Conservation (phyloP, 768 basidiomycete genomes). For the Leccinum imitatum region DNA sequence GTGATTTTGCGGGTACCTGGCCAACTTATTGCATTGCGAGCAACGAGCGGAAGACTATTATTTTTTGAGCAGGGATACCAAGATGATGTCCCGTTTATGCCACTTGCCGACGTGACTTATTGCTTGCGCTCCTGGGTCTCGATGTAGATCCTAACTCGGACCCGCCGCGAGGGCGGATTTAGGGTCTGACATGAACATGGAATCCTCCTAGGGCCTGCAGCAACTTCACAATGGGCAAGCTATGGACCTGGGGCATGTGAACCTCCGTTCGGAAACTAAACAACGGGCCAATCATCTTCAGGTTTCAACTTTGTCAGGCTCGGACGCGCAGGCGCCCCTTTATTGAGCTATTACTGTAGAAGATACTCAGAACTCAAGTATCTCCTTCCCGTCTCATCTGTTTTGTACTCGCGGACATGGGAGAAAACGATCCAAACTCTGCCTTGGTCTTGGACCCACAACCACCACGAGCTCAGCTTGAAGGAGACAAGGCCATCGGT, state of each 20-base stretch:
- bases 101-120: not conserved
- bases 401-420: not conserved
- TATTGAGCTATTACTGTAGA: not conserved
- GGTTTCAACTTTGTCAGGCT: too few relatives aligned
- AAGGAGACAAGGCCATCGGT: not conserved
- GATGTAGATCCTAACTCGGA: too few relatives aligned
- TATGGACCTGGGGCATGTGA: too few relatives aligned
- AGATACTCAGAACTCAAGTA: not conserved
- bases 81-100: not conserved
- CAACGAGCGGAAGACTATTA: not conserved
- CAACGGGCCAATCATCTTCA: too few relatives aligned
- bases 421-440: not conserved
- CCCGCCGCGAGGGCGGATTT: too few relatives aligned
- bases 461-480: not conserved
- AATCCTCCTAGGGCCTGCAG: too few relatives aligned
- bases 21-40: not conserved
- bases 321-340: not conserved
- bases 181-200: too few relatives aligned
- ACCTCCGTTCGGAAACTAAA: too few relatives aligned
- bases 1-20: slow-evolving; percentile 8
- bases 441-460: not conserved
- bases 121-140: not conserved
- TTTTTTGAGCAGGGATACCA: not conserved
- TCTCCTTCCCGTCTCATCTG: not conserved
- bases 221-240: too few relatives aligned